Percentiles rank a stretch among this genome's conserved stretches.
Conservation (phyloP, 495 filamentous ascomycete genomes). For the Melanomma pulvis-pyrius region DNA sequence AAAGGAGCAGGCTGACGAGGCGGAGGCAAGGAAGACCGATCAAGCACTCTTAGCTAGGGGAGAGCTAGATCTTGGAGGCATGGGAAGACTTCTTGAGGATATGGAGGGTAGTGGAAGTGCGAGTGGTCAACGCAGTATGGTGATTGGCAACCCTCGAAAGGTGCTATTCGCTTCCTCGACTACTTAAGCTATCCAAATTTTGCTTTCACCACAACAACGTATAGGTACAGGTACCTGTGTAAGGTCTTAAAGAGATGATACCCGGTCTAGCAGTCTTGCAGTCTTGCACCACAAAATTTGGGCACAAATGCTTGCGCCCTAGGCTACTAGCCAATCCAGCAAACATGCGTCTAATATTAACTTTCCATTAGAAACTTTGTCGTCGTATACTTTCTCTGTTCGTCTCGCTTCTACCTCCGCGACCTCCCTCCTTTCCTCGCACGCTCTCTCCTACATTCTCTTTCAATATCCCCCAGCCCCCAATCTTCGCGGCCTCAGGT, state of each 20-base stretch:
- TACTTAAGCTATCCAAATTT: neutral
- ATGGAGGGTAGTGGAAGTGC: slow-evolving; percentile 36
- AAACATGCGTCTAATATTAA: neutral
- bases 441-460: neutral
- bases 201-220: neutral
- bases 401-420: no score
- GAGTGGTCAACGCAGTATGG: slow-evolving; percentile 12
- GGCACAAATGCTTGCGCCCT: neutral
- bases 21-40: slow-evolving; percentile 34
- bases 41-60: slow-evolving; percentile 42
- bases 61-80: slow-evolving; percentile 47
- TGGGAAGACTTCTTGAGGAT: slow-evolving; percentile 45
- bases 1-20: slow-evolving; percentile 28
- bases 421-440: neutral
- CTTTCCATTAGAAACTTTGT: neutral
- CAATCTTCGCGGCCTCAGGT: slow-evolving; percentile 29
- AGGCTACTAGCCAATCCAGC: neutral
- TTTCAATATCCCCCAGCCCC: neutral
- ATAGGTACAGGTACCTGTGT: neutral
- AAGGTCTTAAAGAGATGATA: neutral
- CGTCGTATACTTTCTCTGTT: neutral
- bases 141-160: slow-evolving; percentile 34
- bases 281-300: neutral
- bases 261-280: neutral
- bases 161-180: slow-evolving; percentile 45